Evolutionary conservation across 208 protist species (phyloP), one percentile per base, ranked within the genome.

Genomic region (Giardia duodenalis): DNA sequence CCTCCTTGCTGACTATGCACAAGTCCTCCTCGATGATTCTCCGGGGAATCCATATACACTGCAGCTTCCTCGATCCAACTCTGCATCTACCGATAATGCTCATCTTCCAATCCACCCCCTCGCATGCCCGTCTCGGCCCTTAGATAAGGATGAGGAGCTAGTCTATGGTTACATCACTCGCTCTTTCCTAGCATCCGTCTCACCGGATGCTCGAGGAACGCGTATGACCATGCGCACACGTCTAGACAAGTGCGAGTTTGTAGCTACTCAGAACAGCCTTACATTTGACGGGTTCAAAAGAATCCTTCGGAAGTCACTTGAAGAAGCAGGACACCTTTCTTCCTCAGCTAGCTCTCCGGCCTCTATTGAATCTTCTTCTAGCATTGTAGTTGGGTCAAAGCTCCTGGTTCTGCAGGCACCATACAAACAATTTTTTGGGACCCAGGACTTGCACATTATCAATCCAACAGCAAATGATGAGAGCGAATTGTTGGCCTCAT

Each of bases 131-230:
- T 0, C 67, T 39, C 22, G 22, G 0, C 46, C 0, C 46, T n/a
- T 44, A 47, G 1, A 48, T 43, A 2, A 0, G 3, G 42, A 4
- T 22, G 39, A 76, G 30, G 39, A 3, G n/a, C 1, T 88, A 76
- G 93, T 99, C 39, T 99, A 99, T 94, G 96, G 98, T 89, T 96
- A 98, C 30, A 96, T 99, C 92, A 94, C 95, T 44, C 94, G 98
- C 0, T 97, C 98, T 94, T 99, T 99, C 94, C 95, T 99, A 0
- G 98, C 98, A 2, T 99, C 97, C 92, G 96, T 98, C 88, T 98
- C 97, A 0, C 44, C 93, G n/a, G 94, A 97, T 67, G 95, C 95
- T 0, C 44, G 94, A 1, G 95, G 94, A 22, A 39, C 76, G 57
- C 86, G 94, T 87, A 95, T 47, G 46, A 76, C 92, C 93, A 67